Evolutionary conservation across 768 basidiomycete species (phyloP).

Genomic region (Gymnopilus dilepis): DNA sequence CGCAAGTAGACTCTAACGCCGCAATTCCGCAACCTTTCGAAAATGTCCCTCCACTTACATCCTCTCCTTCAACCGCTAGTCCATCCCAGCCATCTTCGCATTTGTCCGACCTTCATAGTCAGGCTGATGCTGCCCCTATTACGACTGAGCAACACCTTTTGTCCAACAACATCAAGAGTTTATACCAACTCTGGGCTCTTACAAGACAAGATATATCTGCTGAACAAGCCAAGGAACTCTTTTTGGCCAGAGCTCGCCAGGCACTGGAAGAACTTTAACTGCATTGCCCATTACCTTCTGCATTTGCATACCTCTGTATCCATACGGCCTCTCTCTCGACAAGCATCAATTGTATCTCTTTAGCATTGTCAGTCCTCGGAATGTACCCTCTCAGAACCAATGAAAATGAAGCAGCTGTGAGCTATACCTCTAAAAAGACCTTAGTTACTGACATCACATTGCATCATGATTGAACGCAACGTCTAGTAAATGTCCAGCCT

Average conservation of each 20-base stretch:
- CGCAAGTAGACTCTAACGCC: constrained; percentile 23
- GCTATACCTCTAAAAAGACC: not conserved
- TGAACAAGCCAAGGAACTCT: constrained; percentile 37
- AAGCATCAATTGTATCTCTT: not conserved
- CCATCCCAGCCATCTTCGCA: constrained; percentile 8
- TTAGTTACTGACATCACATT: no score
- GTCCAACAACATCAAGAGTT: constrained; percentile 54
- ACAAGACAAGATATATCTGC: constrained; percentile 29
- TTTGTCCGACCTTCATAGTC: constrained; percentile 15
- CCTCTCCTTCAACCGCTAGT: constrained; percentile 15
- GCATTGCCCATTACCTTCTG: not conserved
- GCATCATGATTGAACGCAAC: no score
- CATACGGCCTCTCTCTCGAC: not conserved
- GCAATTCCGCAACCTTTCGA: constrained; percentile 19
- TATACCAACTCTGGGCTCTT: constrained; percentile 66
- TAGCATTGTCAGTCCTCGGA: not conserved
- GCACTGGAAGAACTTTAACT: constrained; percentile 34
- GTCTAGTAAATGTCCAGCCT: no score
- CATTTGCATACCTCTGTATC: not conserved
- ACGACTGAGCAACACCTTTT: constrained; percentile 44
- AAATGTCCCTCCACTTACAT: constrained; percentile 14
- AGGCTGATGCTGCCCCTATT: constrained; percentile 3
- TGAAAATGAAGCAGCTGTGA: not conserved
- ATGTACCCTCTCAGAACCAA: not conserved
- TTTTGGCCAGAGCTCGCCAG: constrained; percentile 42